Base-by-base conservation (phyloP, 2,329 filamentous ascomycete genomes). In the Paecilomyces variotii region DNA sequence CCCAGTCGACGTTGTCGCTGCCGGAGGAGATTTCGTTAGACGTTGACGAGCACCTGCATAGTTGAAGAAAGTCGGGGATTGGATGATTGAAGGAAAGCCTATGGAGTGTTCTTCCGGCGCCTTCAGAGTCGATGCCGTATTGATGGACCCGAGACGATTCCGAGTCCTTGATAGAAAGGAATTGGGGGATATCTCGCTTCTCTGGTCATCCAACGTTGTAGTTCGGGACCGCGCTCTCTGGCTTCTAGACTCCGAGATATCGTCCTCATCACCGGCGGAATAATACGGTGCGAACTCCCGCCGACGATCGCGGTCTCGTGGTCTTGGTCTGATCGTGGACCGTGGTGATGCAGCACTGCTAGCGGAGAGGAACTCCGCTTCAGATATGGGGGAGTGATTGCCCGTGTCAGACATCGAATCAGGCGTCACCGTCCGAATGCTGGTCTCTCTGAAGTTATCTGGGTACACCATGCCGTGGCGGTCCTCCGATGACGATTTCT, bases 81-180 rank as follows among this genome's bases (percentile, higher is more conserved):
- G 74, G 39, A 74, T 70, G 53, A 79, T 77, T 11, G 78, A 80
- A 19, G 78, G 78, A 59, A 74, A 80, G 2, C 78, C 78, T 60
- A 80, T 80, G 19, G 78, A 79, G 32, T 68, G 66, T 51, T 79
- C 76, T 32, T 77, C 76, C 0, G 71, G 60, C n/a, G 67, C 62
- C 56, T 75, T 76, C 14, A 69, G 61, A 27, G 70, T 69, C 12
- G 72, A 63, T 26, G 63, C 53, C 25, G 58, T 70, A 58, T 75
- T 76, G 55, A 77, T 68, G 12, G 76, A 77, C 27, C 73, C 73
- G 24, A 78, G 61, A 32, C 74, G 71, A 56, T 69, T 71, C 56
- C 75, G 67, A 12, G 68, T 64, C 61, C 71, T 70, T 53, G 66
- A 65, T 14, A 71, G 59, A 39, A 74, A 68, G 14, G 67, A 67